These are phyloP conservation scores for Lodderomyces beijingensis DNA, from an alignment of 1,139 yeast genomes.

Conservation along the genomic window DNA sequence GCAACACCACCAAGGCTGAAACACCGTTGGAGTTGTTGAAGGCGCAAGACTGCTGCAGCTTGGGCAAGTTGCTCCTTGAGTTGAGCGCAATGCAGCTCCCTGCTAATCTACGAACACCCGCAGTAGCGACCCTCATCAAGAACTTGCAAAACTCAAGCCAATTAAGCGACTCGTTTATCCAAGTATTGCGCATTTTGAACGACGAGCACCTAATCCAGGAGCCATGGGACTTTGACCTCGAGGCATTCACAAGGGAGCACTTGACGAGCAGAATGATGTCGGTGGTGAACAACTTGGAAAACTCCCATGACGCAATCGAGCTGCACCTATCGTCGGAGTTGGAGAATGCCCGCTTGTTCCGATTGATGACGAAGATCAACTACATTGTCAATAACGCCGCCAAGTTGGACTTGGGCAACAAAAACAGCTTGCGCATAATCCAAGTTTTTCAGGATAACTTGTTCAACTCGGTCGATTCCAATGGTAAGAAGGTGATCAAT, in stretches of 20 bases:
- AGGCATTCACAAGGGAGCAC: conserved; percentile 26
- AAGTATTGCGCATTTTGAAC: conserved; percentile 15
- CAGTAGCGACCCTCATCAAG: conserved; percentile 1
- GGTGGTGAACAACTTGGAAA: conserved; percentile 52
- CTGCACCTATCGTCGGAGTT: conserved; percentile 65
- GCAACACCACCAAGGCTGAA: conserved; percentile 17
- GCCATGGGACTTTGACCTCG: conserved; percentile 14
- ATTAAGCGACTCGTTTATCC: conserved; percentile 23
- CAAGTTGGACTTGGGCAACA: conserved; percentile 54
- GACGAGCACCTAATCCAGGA: conserved; percentile 6
- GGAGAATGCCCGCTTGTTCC: conserved; percentile 83
- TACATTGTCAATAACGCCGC: conserved; percentile 55
- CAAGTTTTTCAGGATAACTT: conserved; percentile 78
- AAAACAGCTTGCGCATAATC: conserved; percentile 73
- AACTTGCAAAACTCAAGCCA: conserved; percentile 12
- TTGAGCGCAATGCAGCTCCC: conserved; percentile 47
- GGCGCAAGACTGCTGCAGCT: conserved; percentile 42
- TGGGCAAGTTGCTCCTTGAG: conserved; percentile 59
- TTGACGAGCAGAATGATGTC: conserved; percentile 40
- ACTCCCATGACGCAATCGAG: conserved; percentile 62
- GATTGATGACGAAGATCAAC: conserved; percentile 77
- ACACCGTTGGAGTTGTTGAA: conserved; percentile 7
- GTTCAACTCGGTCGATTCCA: conserved; percentile 71
- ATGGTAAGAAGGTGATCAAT: conserved; percentile 76
- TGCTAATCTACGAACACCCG: conserved; percentile 16